A percentile compares a stretch with the other conserved stretches of the same genome.
phyloP scores from a whole-genome alignment of 129 eudicot species.

The Flaveria brownii region DNA sequence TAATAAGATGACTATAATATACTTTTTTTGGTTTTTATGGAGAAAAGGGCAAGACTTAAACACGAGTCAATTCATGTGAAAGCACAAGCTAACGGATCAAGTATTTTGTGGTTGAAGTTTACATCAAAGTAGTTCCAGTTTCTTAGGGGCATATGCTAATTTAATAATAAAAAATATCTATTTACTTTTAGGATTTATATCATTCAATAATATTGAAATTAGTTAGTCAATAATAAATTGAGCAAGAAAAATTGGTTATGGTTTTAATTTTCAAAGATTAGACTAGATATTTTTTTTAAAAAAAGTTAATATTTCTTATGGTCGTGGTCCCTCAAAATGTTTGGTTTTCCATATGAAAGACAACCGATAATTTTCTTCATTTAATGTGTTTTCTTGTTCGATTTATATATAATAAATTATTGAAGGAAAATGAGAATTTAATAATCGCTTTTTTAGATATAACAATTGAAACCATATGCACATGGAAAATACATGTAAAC shows the following conservation, averaged over 20 bases:
- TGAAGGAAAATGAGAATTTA: slow-evolving; percentile 24
- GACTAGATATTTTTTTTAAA: slow-evolving; percentile 13
- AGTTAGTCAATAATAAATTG: slow-evolving; percentile 23
- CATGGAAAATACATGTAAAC: slow-evolving; percentile 31
- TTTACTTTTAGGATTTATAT: neutral
- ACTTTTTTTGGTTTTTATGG: slow-evolving; percentile 19
- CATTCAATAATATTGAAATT: slow-evolving; percentile 11
- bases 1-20: neutral
- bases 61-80: slow-evolving; percentile 41
- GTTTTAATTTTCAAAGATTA: slow-evolving; percentile 32
- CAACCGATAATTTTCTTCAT: slow-evolving; percentile 33
- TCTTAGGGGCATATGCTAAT: slow-evolving; percentile 32
- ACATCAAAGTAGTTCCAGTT: slow-evolving; percentile 38
- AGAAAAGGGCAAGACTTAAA: slow-evolving; percentile 32
- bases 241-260: slow-evolving; percentile 37
- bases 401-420: slow-evolving; percentile 8
- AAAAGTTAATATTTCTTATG: neutral
- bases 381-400: slow-evolving; percentile 31
- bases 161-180: neutral
- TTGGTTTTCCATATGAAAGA: slow-evolving; percentile 35
- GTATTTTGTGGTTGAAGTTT: slow-evolving; percentile 40
- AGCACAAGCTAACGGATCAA: slow-evolving; percentile 48
- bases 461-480: neutral
- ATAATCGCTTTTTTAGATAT: slow-evolving; percentile 28
- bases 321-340: slow-evolving; percentile 36